phyloP scores from a whole-genome alignment of 768 basidiomycete species.

The Sporobolomyces roseus region DNA sequence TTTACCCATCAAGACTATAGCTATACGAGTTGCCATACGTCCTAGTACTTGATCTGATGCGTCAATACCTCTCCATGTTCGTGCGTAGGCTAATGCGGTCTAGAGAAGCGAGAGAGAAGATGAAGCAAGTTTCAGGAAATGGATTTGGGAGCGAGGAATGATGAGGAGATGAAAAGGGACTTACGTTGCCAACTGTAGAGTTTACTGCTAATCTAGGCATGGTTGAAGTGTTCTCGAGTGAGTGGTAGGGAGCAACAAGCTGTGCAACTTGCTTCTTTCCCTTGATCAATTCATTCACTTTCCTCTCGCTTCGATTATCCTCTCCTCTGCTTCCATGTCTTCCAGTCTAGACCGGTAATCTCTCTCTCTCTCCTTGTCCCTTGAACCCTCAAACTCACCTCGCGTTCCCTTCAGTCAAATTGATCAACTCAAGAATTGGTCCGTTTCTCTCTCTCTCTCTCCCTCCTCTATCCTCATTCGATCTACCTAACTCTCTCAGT shows the following conservation, averaged over 20 bases:
- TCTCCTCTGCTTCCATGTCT: conserved; percentile 11
- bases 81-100: conserved; percentile 93
- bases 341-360: conserved; percentile 34
- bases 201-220: conserved; percentile 27
- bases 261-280: no score
- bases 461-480: neutral
- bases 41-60: conserved; percentile 87
- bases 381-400: neutral
- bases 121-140: neutral
- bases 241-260: no score
- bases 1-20: conserved; percentile 95
- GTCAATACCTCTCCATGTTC: conserved; percentile 93
- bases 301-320: neutral
- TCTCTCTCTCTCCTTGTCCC: neutral
- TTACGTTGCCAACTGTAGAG: conserved; percentile 26
- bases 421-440: conserved; percentile 75
- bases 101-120: conserved; percentile 47
- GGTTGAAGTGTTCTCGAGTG: neutral
- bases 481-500: no score
- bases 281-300: no score
- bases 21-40: conserved; percentile 89
- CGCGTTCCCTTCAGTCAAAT: conserved; percentile 70
- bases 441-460: neutral
- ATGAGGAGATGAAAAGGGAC: neutral
- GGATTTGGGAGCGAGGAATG: neutral